phyloP scores from a whole-genome alignment of 371 early-diverging fungal species.

The Blastocladiella emersonii region DNA sequence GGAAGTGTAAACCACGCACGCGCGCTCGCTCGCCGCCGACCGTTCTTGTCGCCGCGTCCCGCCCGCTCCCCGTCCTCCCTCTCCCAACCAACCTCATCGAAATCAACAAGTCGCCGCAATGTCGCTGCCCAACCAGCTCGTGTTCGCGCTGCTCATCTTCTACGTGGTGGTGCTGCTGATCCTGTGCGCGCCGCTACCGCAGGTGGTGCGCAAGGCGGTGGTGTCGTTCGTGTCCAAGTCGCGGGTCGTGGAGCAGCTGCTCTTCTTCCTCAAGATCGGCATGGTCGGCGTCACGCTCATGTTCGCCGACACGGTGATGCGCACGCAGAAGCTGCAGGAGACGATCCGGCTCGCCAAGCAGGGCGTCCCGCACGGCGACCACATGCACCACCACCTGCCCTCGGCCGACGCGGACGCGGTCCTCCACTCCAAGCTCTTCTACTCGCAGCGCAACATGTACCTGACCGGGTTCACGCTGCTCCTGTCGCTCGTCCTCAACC shows the following conservation, averaged over 20 bases:
- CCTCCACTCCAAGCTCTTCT: conserved; percentile 57
- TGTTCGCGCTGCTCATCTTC: conserved; percentile 10
- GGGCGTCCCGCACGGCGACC: not conserved
- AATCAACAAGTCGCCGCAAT: conserved; percentile 4
- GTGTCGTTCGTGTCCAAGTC: conserved; percentile 7
- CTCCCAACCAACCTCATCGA: not conserved
- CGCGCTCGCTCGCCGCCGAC: too few species aligned
- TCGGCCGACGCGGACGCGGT: conserved; percentile 38
- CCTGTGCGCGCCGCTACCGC: conserved; percentile 8
- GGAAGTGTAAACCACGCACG: too few species aligned
- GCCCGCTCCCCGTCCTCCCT: too few species aligned
- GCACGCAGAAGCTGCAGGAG: too few species aligned
- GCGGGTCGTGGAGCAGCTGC: conserved; percentile 9
- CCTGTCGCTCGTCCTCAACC: conserved; percentile 40
- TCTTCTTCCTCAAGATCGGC: conserved; percentile 2
- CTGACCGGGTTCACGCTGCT: conserved; percentile 73
- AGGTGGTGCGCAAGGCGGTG: not conserved
- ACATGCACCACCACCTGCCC: conserved; percentile 5
- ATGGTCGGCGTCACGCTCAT: not conserved
- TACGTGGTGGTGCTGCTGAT: conserved; percentile 8
- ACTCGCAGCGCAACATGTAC: conserved; percentile 76
- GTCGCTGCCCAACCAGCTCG: conserved; percentile 15
- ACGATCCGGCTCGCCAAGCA: not conserved
- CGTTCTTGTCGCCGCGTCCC: too few species aligned
- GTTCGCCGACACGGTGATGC: not conserved